Percentiles rank a stretch among this genome's conserved stretches.
These are phyloP conservation scores for Mycena galericulata DNA, from an alignment of 768 basidiomycete species.

Conservation along the genomic window DNA sequence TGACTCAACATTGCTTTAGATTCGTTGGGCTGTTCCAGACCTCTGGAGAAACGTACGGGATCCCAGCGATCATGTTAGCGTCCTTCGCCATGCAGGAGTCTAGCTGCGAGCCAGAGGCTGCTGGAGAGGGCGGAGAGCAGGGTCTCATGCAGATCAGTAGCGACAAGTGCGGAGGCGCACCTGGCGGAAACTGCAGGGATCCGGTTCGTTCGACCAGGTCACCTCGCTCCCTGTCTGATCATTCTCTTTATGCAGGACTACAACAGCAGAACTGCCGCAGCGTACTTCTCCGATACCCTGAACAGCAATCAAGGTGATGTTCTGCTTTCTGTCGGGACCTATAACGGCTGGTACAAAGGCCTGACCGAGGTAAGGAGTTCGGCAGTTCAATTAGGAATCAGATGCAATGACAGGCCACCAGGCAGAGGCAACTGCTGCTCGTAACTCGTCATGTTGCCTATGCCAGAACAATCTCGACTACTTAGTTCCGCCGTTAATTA, in stretches of 20 bases:
- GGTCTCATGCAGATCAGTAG: conserved; percentile 88
- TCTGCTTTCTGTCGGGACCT: conserved; percentile 70
- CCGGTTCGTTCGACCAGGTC: conserved; percentile 48
- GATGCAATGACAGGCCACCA: conserved; percentile 38
- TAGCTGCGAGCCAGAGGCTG: conserved; percentile 71
- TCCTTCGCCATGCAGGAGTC: conserved; percentile 92
- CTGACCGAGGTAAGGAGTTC: conserved; percentile 65
- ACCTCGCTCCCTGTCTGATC: conserved; percentile 9
- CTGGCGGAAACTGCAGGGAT: conserved; percentile 59
- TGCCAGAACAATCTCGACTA: conserved; percentile 92
- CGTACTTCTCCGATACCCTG: conserved; percentile 68
- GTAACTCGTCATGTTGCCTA: conserved; percentile 63
- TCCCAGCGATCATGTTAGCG: conserved; percentile 84
- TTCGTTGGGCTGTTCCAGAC: conserved; percentile 62
- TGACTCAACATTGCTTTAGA: conserved; percentile 1
- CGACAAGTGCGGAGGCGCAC: conserved; percentile 79
- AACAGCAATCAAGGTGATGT: conserved; percentile 63
- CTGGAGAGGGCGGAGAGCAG: conserved; percentile 85
- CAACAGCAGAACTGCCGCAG: conserved; percentile 77
- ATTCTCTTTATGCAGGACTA: conserved; percentile 59
- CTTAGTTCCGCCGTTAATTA: too few species aligned
- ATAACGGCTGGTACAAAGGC: conserved; percentile 79
- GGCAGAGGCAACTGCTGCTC: conserved; percentile 71
- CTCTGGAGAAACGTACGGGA: conserved; percentile 58
- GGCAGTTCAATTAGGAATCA: background rate